Conservation (phyloP, 2,329 filamentous ascomycete species). For the Ascochyta pisi region DNA sequence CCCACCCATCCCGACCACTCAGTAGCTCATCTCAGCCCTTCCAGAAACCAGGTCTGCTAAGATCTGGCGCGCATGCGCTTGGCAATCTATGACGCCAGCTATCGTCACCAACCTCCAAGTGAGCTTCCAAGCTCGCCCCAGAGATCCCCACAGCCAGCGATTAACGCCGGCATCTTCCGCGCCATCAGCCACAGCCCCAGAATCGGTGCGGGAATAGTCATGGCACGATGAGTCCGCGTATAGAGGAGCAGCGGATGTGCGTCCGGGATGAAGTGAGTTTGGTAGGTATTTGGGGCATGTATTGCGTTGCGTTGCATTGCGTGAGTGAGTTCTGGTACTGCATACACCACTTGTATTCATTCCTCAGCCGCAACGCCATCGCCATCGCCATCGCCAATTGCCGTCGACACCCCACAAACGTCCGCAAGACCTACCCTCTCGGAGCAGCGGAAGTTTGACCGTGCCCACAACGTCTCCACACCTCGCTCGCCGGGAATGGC, state of each 20-base stretch:
- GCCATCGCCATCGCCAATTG: neutral
- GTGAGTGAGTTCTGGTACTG: too few relatives aligned
- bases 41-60: neutral
- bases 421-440: conserved; percentile 1
- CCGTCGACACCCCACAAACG: neutral
- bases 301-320: too few relatives aligned
- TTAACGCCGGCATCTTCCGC: neutral
- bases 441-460: conserved; percentile 13
- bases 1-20: neutral
- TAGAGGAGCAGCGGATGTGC: neutral
- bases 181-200: neutral
- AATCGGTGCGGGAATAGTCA: conserved; percentile 7
- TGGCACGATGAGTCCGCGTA: neutral
- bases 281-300: too few relatives aligned
- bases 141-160: neutral
- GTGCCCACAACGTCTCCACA: neutral
- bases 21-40: neutral
- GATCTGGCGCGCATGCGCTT: neutral
- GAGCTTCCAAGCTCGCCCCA: neutral
- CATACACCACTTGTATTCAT: too few relatives aligned
- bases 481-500: neutral
- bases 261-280: neutral
- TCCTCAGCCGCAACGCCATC: too few relatives aligned
- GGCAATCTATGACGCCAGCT: conserved; percentile 10
- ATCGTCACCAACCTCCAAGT: neutral